These are phyloP conservation scores for Acanthamoeba royreba DNA, from an alignment of 208 protist genomes.

Conservation along the genomic window DNA sequence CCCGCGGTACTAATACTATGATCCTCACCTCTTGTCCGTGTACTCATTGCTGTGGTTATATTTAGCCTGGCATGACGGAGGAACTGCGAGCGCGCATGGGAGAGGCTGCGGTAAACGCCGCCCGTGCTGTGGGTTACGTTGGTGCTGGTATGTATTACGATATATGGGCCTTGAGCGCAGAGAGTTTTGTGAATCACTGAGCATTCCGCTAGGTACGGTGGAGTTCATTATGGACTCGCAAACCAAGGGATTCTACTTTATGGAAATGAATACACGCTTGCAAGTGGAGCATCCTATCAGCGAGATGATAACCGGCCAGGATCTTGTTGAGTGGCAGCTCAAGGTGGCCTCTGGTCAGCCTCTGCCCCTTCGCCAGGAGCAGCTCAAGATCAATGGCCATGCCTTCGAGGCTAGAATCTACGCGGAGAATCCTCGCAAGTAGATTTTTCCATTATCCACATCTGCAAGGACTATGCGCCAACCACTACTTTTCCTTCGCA, in stretches of 20 bases:
- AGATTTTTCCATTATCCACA: too few relatives aligned
- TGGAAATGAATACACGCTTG: conserved; percentile 97
- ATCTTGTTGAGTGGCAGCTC: too few relatives aligned
- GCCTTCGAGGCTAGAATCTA: too few relatives aligned
- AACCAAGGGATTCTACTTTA: conserved; percentile 93
- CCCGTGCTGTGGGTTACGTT: conserved; percentile 88
- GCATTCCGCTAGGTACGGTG: conserved; percentile 96
- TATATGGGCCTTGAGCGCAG: conserved; percentile 67
- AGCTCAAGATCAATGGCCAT: too few relatives aligned
- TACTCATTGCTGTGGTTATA: not conserved
- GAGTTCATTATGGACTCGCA: conserved; percentile 98
- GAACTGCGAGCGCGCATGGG: conserved; percentile 83
- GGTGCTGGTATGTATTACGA: too few relatives aligned
- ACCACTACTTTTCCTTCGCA: not conserved
- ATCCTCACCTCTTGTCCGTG: not conserved
- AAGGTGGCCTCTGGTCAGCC: too few relatives aligned
- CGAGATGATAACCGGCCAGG: conserved; percentile 94
- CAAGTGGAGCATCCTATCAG: conserved; percentile 98
- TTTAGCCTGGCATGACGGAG: not conserved
- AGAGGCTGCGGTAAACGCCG: conserved; percentile 80
- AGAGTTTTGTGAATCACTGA: conserved; percentile 90
- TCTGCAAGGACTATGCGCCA: conserved; percentile 92
- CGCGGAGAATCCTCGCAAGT: too few relatives aligned
- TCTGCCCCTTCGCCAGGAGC: too few relatives aligned
- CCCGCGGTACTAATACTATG: not conserved